These are phyloP conservation scores for Tolypocladium guangdongense DNA, from an alignment of 2,329 filamentous ascomycete genomes.

Conservation along the genomic window DNA sequence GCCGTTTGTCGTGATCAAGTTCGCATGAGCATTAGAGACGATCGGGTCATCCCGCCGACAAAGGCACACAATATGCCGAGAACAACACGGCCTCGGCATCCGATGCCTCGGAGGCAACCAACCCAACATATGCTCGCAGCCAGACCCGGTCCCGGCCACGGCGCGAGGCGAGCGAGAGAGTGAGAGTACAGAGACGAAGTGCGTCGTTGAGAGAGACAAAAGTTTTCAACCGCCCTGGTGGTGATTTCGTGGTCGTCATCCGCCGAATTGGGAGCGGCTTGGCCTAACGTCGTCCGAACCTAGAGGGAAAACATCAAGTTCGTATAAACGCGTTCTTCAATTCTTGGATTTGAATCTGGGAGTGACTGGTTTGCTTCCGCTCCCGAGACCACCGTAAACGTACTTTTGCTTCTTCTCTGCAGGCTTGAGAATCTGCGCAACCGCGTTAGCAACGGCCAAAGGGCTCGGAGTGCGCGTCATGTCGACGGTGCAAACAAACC, in stretches of 20 bases:
- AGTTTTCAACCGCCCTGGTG: conserved; percentile 6
- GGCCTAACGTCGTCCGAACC: conserved; percentile 84
- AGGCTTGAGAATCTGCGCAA: conserved; percentile 81
- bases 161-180: conserved; percentile 13
- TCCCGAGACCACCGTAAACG: conserved; percentile 65
- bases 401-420: conserved; percentile 99
- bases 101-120: conserved; percentile 16
- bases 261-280: conserved; percentile 8
- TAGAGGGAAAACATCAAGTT: conserved; percentile 62
- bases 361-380: conserved; percentile 22
- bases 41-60: conserved; percentile 10
- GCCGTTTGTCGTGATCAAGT: conserved; percentile 29
- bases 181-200: conserved; percentile 7
- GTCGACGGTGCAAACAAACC: conserved; percentile 37
- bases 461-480: not conserved
- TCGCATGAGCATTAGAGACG: conserved; percentile 27
- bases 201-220: conserved; percentile 6
- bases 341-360: conserved; percentile 12
- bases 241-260: conserved; percentile 10
- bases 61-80: not conserved
- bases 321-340: conserved; percentile 35
- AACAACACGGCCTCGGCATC: conserved; percentile 8
- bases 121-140: conserved; percentile 14
- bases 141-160: conserved; percentile 11
- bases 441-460: not conserved